phyloP scores from a whole-genome alignment of 164 flowering plant genomes.

The Chloranthus sessilifolius region DNA sequence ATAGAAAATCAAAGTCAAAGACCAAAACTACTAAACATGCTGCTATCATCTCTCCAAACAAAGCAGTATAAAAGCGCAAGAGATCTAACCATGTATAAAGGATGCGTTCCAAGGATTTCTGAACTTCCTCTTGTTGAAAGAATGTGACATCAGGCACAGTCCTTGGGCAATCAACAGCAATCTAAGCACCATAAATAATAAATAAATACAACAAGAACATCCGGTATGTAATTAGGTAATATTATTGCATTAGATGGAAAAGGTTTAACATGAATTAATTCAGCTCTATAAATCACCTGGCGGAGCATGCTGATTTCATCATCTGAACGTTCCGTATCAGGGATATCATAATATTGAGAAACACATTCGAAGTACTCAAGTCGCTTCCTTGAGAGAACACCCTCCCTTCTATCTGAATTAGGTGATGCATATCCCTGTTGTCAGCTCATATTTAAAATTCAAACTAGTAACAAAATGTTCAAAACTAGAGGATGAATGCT shows the following conservation, averaged over 20 bases:
- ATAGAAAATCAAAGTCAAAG: too few species aligned
- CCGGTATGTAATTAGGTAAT: conserved; percentile 1
- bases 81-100: conserved; percentile 80
- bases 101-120: conserved; percentile 94
- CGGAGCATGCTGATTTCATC: conserved; percentile 98
- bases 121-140: conserved; percentile 88
- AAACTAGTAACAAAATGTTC: conserved; percentile 21
- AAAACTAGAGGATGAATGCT: conserved; percentile 2
- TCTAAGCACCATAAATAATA: conserved; percentile 39
- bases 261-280: not conserved
- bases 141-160: conserved; percentile 95
- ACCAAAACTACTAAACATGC: too few species aligned
- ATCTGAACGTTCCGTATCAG: conserved; percentile 87
- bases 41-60: too few species aligned
- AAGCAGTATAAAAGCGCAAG: too few species aligned
- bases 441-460: conserved; percentile 71
- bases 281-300: conserved; percentile 47
- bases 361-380: conserved; percentile 89
- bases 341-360: conserved; percentile 86
- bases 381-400: conserved; percentile 82
- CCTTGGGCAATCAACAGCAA: conserved; percentile 97
- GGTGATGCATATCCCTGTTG: conserved; percentile 99
- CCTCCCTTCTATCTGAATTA: conserved; percentile 99
- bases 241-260: conserved; percentile 1
- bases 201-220: not conserved